Evolutionary conservation across 2,329 filamentous ascomycete species (phyloP).

Genomic region (Akanthomyces dipterigenus): DNA sequence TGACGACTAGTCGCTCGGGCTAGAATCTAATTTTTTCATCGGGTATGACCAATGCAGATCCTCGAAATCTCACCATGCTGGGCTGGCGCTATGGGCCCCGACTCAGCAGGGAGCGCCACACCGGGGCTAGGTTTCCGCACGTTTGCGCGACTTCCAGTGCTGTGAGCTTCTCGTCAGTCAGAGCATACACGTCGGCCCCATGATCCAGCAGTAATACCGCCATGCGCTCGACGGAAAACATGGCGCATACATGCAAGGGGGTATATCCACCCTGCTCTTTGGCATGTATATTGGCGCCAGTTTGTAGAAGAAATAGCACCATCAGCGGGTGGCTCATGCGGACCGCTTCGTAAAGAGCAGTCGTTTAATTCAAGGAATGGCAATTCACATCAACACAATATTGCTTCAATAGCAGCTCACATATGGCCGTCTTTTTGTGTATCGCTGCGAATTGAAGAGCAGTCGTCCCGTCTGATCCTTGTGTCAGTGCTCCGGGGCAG

Average conservation of each 20-base stretch:
- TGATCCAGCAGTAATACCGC: neutral
- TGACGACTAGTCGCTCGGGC: neutral
- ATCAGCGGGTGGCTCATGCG: neutral
- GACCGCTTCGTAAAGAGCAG: neutral
- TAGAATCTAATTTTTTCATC: neutral
- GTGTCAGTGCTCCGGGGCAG: neutral
- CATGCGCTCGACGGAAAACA: neutral
- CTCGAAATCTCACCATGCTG: neutral
- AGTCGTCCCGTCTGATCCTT: neutral
- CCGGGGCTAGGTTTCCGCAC: neutral
- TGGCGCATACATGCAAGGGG: neutral
- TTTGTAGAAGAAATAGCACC: neutral
- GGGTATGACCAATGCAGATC: neutral
- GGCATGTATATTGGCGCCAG: neutral
- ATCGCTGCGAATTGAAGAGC: neutral
- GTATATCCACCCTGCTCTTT: neutral
- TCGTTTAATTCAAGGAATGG: neutral
- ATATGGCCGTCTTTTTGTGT: neutral
- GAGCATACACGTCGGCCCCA: neutral
- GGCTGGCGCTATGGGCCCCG: neutral
- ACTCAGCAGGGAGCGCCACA: neutral
- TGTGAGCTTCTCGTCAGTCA: neutral
- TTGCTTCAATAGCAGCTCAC: neutral
- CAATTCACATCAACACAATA: neutral
- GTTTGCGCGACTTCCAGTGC: neutral